Base-by-base conservation (phyloP, 768 basidiomycete species). In the Albatrellus ellisii region DNA sequence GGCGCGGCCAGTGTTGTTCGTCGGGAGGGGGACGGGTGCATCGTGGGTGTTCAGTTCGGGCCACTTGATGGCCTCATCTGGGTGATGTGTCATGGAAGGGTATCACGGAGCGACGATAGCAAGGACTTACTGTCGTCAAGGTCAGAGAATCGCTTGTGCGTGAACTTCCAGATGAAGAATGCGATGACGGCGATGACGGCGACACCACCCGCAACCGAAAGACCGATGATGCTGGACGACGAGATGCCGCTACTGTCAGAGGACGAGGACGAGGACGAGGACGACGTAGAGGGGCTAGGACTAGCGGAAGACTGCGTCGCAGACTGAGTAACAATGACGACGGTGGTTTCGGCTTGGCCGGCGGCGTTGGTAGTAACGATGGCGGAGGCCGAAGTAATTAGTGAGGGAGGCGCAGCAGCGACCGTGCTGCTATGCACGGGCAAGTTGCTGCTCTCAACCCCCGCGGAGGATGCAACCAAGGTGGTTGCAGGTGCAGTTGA, bases 31-130 rank as follows among this genome's bases (percentile, higher is more conserved):
- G 26, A 52, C 47, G 21, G 48, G 42, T 25, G 64, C 68, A 47
- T 54, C 53, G 49, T 85, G 83, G 2, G 73, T 60, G 57, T 87
- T 85, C 27, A 88, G 70, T 53, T 90, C 87, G 3, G 87, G 87
- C 87, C 87, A 90, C 61, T 88, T 88, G 61, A 90, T 90, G 15
- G 82, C 82, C 60, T 86, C 83, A 52, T 70, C 83, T 86, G 54
- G 9, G 35, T 28, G 6, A 47, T 25, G 38, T 50, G 44, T 15
- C 14, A 41, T 42, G n/a, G 35, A 38, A 43, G 12, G 31, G 36
- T 42, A 43, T 36, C 21, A 6, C 35, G 46, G 39, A 26, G 36
- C 34, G 36, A 14, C 39, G 44, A 27, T 33, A 26, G 43, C 25
- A 44, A 31, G 33, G 28, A 73, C 82, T 52, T 59, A 86, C 86